Percentiles rank a stretch among this genome's conserved stretches.
Conservation (phyloP, 73 alveolate species). For the Paramecium primaurelia region DNA sequence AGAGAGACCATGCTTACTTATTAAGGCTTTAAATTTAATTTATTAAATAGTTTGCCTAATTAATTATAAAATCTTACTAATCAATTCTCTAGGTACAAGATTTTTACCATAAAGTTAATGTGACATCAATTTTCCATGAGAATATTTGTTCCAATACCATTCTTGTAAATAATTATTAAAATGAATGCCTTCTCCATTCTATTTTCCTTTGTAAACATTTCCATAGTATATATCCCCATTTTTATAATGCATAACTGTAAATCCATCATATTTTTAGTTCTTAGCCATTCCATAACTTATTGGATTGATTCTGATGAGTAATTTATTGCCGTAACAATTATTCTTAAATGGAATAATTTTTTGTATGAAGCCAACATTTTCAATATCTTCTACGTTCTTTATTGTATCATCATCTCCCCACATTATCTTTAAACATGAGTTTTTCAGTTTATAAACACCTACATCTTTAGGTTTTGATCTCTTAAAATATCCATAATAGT, state of each 20-base stretch:
- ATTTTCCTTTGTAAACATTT: not conserved
- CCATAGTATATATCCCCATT: conserved; percentile 20
- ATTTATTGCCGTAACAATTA: not conserved
- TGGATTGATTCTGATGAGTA: not conserved
- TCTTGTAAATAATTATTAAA: not conserved
- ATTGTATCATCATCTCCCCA: not conserved
- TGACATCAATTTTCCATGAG: not conserved
- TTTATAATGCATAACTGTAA: conserved; percentile 6
- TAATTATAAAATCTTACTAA: not conserved
- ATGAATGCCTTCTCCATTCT: conserved; percentile 36
- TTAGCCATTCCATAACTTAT: conserved; percentile 5
- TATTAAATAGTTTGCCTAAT: not conserved
- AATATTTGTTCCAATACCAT: conserved; percentile 1
- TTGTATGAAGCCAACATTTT: not conserved
- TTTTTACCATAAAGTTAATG: not conserved
- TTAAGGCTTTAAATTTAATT: not conserved
- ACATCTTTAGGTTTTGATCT: not conserved
- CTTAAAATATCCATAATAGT: conserved; percentile 27
- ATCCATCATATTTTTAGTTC: not conserved
- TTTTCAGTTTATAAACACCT: not conserved
- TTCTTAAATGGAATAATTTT: not conserved
- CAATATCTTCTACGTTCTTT: not conserved
- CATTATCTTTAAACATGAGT: not conserved
- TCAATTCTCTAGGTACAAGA: conserved; percentile 28
- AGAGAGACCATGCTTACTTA: not conserved